A percentile compares a stretch with the other conserved stretches of the same genome.
Conservation (phyloP, 139 green algal genomes). For the Chlorella sp. region DNA sequence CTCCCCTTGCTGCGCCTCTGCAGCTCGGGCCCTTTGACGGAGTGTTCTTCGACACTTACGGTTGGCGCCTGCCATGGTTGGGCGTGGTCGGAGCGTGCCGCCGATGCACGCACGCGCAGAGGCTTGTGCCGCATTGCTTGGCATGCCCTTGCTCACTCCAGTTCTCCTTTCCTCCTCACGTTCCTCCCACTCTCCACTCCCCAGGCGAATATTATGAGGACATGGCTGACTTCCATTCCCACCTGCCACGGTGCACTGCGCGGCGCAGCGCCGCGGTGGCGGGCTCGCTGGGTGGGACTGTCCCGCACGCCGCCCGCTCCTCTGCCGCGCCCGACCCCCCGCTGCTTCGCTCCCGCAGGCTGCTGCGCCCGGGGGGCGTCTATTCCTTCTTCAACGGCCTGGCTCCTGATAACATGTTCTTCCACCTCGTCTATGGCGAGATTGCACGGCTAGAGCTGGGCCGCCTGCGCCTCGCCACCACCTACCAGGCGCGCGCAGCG, state of each 20-base stretch:
- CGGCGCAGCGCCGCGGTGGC: neutral
- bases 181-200: no score
- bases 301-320: neutral
- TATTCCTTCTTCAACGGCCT: slow-evolving; percentile 98
- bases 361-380: slow-evolving; percentile 75
- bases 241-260: slow-evolving; percentile 57
- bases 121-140: no score
- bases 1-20: neutral
- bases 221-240: slow-evolving; percentile 79
- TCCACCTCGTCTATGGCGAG: slow-evolving; percentile 86
- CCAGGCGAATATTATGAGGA: slow-evolving; percentile 54
- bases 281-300: neutral
- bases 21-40: slow-evolving; percentile 69
- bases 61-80: no score
- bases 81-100: no score
- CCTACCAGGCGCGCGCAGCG: neutral
- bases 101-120: no score
- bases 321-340: neutral
- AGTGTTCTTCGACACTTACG: slow-evolving; percentile 98
- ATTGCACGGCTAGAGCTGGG: slow-evolving; percentile 59
- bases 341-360: slow-evolving; percentile 2
- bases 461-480: no score
- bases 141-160: no score
- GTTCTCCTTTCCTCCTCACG: no score
- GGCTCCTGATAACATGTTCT: slow-evolving; percentile 77